Base-by-base conservation (phyloP, 345 rosid species). In the Gynandropsis gynandra region DNA sequence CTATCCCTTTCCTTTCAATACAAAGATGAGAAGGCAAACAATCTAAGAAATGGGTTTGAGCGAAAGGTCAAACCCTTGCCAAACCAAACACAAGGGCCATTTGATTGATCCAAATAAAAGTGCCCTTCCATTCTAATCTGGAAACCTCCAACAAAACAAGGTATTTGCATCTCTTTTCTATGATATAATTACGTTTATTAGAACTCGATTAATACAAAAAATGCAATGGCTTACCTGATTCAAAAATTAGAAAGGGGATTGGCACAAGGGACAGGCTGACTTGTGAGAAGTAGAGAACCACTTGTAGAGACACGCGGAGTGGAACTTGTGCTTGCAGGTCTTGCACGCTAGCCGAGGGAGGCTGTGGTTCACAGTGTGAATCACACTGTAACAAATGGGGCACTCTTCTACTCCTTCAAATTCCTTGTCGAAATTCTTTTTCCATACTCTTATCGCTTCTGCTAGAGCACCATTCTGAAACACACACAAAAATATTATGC, bases 391-490 rank as follows among this genome's bases (percentile, higher is more conserved):
- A 66, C 98, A 90, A 48, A 90, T 90, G 7, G 96, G 98, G 57
- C 98, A 90, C 75, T 90, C 98, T 63, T 90, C 98, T 35, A 90
- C 79, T 52, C 98, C 98, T 77, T 87, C 83, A 59, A 90, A 90
- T 67, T 84, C 96, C 75, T 87, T 87, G 76, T 90, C 98, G 1
- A 86, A 79, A 67, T 90, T 90, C 53, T 66, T 75, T 70, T 90
- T 90, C 98, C 98, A 90, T 72, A 76, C 81, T 38, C 78, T 55
- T 50, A 90, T 87, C 17, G 98, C 96, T 71, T 87, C 98, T 31
- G 98, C 87, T 45, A 90, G 65, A 36, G 98, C 96, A 52, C 96
- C 98, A 58, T 90, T 90, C 98, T 90, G 85, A n/a, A n/a, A n/a
- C n/a, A n/a, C n/a, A n/a, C n/a, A n/a, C n/a, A n/a, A n/a, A n/a